Evolutionary conservation across 805 yeast genomes (phyloP).

Genomic region (Metschnikowia hibisci): DNA sequence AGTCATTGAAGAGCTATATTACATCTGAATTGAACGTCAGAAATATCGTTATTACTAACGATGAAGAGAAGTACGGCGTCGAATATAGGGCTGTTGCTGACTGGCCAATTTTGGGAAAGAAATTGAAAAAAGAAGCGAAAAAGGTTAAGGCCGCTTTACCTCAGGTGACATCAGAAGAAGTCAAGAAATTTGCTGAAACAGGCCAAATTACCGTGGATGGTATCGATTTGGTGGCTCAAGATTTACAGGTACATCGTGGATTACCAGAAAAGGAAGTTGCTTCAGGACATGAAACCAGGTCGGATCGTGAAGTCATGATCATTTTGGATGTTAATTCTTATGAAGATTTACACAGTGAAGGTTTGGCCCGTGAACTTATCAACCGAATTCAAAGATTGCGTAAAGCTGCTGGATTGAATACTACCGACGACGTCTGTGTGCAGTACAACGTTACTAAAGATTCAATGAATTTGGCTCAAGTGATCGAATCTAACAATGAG

Average conservation of each 20-base stretch:
- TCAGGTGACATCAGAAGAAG: conserved; percentile 71
- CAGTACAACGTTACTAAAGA: conserved; percentile 69
- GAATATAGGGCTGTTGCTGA: conserved; percentile 94
- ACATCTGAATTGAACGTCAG: conserved; percentile 90
- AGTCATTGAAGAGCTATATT: conserved; percentile 72
- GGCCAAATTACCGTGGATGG: conserved; percentile 87
- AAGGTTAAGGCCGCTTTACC: conserved; percentile 94
- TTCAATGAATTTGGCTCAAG: conserved; percentile 58
- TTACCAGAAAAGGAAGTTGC: conserved; percentile 63
- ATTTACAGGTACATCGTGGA: conserved; percentile 85
- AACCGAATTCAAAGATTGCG: conserved; percentile 97
- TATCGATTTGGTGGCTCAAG: conserved; percentile 81
- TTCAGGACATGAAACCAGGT: conserved; percentile 79
- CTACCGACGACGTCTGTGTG: conserved; percentile 91
- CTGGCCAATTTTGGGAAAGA: conserved; percentile 98
- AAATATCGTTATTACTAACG: conserved; percentile 80
- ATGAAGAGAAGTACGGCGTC: conserved; percentile 88
- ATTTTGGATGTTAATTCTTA: conserved; percentile 84
- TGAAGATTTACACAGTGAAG: conserved; percentile 87
- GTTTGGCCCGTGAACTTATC: conserved; percentile 91
- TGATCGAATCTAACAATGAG: conserved; percentile 61
- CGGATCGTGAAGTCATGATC: conserved; percentile 85
- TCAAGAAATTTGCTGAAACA: conserved; percentile 63
- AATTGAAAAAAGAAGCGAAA: conserved; percentile 89
- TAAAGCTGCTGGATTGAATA: conserved; percentile 91